Percentiles rank a stretch among this genome's conserved stretches.
Evolutionary conservation across 2,329 filamentous ascomycete genomes (phyloP).

Genomic region (Cephalotrichum gorgonifer): DNA sequence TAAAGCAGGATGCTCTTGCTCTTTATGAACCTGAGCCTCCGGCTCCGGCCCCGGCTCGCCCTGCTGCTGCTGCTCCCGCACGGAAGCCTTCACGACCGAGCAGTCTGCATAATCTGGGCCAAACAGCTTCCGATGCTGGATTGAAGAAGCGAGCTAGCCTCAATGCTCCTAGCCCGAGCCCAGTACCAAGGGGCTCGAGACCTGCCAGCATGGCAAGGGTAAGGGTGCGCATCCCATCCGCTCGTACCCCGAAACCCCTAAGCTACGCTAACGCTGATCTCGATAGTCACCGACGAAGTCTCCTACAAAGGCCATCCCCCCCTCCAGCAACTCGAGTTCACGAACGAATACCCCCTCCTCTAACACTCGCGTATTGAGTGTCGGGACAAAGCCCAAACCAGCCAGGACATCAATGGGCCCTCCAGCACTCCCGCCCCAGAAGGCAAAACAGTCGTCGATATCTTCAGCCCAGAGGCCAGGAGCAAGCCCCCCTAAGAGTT

Average conservation of each 20-base stretch:
- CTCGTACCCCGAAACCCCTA: not conserved
- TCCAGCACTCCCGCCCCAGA: conserved; percentile 39
- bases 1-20: conserved; percentile 60
- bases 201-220: conserved; percentile 48
- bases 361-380: conserved; percentile 35
- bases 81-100: conserved; percentile 34
- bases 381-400: conserved; percentile 42
- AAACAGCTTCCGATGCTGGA: conserved; percentile 33
- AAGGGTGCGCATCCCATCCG: conserved; percentile 14
- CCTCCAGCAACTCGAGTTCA: conserved; percentile 49
- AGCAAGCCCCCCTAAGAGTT: conserved; percentile 1
- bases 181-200: conserved; percentile 45
- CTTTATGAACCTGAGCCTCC: conserved; percentile 38
- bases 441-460: conserved; percentile 29
- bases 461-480: conserved; percentile 4
- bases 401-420: conserved; percentile 58
- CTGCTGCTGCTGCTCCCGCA: conserved; percentile 16
- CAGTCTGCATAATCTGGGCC: conserved; percentile 31
- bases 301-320: conserved; percentile 61
- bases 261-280: not conserved
- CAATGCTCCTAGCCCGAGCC: conserved; percentile 64
- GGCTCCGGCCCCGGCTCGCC: conserved; percentile 19
- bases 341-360: conserved; percentile 56
- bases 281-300: conserved; percentile 70
- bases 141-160: conserved; percentile 55